Percentiles rank a stretch among this genome's conserved stretches.
Evolutionary conservation across 768 basidiomycete genomes (phyloP).

Genomic region (Russula brevipes): DNA sequence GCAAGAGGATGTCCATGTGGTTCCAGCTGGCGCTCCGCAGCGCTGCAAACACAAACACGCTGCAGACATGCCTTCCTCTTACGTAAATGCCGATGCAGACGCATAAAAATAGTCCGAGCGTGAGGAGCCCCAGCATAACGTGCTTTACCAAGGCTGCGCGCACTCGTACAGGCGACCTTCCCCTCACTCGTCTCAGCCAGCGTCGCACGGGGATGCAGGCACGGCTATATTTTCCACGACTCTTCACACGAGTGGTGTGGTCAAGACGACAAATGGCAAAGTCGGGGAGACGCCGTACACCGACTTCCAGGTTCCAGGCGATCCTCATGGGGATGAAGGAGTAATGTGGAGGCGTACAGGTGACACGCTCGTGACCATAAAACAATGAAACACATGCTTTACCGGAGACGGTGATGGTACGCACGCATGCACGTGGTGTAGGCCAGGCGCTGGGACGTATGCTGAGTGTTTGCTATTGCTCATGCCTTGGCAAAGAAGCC

Average conservation of each 20-base stretch:
- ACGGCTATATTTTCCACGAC: constrained; percentile 73
- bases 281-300: constrained; percentile 61
- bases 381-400: constrained; percentile 70
- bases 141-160: constrained; percentile 52
- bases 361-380: constrained; percentile 69
- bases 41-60: constrained; percentile 64
- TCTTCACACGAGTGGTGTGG: constrained; percentile 90
- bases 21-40: constrained; percentile 47
- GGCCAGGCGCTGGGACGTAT: constrained; percentile 46
- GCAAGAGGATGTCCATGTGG: constrained; percentile 57
- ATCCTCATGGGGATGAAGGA: constrained; percentile 82
- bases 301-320: constrained; percentile 63
- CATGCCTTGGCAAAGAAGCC: constrained; percentile 20
- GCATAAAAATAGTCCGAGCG: background rate
- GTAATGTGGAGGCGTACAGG: constrained; percentile 75
- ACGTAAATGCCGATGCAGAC: constrained; percentile 19
- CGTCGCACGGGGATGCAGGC: constrained; percentile 48
- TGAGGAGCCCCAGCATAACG: constrained; percentile 14
- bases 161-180: constrained; percentile 81
- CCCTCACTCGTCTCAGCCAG: constrained; percentile 78
- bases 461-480: constrained; percentile 49
- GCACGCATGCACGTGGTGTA: constrained; percentile 58
- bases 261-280: constrained; percentile 45
- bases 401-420: constrained; percentile 56
- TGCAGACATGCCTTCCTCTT: constrained; percentile 18